These are phyloP conservation scores for Papilionanthe hybrid DNA, from an alignment of 116 monocot genomes.

Conservation along the genomic window DNA sequence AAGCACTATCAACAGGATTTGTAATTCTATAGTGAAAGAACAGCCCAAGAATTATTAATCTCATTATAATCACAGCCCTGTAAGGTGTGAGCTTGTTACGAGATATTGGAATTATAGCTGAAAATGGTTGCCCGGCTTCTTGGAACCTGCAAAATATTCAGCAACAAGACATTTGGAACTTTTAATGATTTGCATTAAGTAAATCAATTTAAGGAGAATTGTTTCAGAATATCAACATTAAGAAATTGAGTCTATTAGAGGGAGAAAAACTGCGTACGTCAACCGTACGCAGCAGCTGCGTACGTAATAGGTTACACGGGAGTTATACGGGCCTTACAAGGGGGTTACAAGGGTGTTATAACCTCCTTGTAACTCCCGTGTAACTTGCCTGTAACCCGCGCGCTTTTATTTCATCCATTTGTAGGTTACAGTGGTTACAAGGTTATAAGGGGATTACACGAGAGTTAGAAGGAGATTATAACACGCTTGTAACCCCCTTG, in stretches of 20 bases:
- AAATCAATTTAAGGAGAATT: background rate
- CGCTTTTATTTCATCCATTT: no score
- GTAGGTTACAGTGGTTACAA: no score
- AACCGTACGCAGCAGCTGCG: no score
- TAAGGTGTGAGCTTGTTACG: slow-evolving; percentile 84
- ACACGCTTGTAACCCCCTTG: no score
- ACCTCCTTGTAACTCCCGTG: no score
- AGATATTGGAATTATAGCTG: slow-evolving; percentile 68
- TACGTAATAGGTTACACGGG: no score
- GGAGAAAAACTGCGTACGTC: no score
- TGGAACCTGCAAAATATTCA: slow-evolving; percentile 37
- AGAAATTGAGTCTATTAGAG: background rate
- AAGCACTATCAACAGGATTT: slow-evolving; percentile 90
- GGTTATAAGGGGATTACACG: no score
- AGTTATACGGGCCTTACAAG: no score
- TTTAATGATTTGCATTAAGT: background rate
- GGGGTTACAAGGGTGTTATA: no score
- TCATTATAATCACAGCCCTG: slow-evolving; percentile 80
- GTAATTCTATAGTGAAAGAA: slow-evolving; percentile 97
- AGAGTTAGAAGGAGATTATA: no score
- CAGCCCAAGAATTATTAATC: slow-evolving; percentile 80
- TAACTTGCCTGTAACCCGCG: no score
- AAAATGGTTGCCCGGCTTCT: slow-evolving; percentile 57
- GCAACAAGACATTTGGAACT: background rate
- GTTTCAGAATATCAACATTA: background rate